Evolutionary conservation across 345 rosid genomes (phyloP).

Genomic region (Lepidium sativum): DNA sequence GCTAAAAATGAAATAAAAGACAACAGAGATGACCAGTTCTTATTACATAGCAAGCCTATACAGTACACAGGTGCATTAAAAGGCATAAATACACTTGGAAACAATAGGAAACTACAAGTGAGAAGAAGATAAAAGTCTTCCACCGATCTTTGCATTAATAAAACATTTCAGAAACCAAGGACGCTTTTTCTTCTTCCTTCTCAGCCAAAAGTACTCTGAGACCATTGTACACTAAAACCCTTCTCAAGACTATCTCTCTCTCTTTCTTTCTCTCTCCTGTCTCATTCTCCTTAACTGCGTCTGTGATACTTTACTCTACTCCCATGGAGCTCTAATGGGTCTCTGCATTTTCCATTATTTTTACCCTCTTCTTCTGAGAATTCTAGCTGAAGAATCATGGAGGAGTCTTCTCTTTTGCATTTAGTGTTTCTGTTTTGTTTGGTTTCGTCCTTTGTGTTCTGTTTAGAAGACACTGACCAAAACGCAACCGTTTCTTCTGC

Average conservation of each 20-base stretch:
- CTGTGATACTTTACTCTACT: conserved; percentile 3
- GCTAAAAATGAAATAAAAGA: conserved; percentile 10
- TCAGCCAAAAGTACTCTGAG: conserved; percentile 3
- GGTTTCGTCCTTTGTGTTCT: conserved; percentile 22
- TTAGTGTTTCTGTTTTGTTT: conserved; percentile 26
- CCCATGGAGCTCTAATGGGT: conserved; percentile 33
- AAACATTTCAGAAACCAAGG: conserved; percentile 19
- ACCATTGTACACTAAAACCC: conserved; percentile 17
- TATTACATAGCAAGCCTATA: background rate
- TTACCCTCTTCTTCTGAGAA: conserved; percentile 16
- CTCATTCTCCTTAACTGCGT: conserved; percentile 1
- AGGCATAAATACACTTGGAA: conserved; percentile 21
- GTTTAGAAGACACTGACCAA: conserved; percentile 27
- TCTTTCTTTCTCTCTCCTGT: background rate
- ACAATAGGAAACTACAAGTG: conserved; percentile 20
- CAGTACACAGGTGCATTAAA: conserved; percentile 9
- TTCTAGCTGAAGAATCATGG: conserved; percentile 13
- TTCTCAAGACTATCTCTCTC: background rate
- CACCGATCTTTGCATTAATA: conserved; percentile 25
- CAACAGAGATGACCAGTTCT: conserved; percentile 1
- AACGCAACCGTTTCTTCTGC: conserved; percentile 39
- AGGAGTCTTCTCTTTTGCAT: conserved; percentile 13
- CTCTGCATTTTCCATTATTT: conserved; percentile 8
- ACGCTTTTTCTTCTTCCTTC: conserved; percentile 8
- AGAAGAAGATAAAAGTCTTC: conserved; percentile 22